These are phyloP conservation scores for Epichloe uncinata DNA, from an alignment of 2,329 filamentous ascomycete species.

Conservation along the genomic window DNA sequence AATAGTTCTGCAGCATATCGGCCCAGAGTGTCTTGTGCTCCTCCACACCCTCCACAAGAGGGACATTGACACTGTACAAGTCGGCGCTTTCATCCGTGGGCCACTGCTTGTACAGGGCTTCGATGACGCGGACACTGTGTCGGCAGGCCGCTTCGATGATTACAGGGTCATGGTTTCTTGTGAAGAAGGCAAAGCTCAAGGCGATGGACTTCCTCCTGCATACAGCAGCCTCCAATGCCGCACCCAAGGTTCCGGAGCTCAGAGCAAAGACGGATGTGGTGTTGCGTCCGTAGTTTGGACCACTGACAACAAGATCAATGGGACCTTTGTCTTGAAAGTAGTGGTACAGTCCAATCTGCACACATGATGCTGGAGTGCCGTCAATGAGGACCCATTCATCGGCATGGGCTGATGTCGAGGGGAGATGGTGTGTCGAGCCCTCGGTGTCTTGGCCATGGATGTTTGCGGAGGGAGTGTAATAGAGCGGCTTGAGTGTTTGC, in stretches of 20 bases:
- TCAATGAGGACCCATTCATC: constrained; percentile 77
- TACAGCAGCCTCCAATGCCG: constrained; percentile 62
- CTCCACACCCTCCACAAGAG: constrained; percentile 64
- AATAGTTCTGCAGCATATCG: constrained; percentile 79
- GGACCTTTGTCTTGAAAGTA: constrained; percentile 60
- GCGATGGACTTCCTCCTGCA: constrained; percentile 63
- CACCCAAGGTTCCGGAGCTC: constrained; percentile 65
- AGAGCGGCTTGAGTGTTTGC: constrained; percentile 69
- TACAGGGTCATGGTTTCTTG: constrained; percentile 65
- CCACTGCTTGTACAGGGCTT: constrained; percentile 68
- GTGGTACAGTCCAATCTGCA: constrained; percentile 72
- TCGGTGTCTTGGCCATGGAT: constrained; percentile 34
- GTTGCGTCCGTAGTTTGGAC: constrained; percentile 75
- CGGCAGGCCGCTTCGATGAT: constrained; percentile 67
- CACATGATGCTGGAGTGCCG: constrained; percentile 68
- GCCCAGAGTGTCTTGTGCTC: constrained; percentile 67
- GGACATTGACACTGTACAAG: constrained; percentile 86
- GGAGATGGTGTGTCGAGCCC: constrained; percentile 48
- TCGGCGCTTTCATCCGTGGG: constrained; percentile 52
- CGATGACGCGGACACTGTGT: constrained; percentile 63
- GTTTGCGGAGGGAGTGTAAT: constrained; percentile 53
- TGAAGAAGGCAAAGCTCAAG: constrained; percentile 82
- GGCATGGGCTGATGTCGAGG: constrained; percentile 39
- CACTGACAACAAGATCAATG: constrained; percentile 64
- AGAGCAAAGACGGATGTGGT: constrained; percentile 68